Conservation (phyloP, 1,284 basidiomycete genomes). For the Bjerkandera adusta region DNA sequence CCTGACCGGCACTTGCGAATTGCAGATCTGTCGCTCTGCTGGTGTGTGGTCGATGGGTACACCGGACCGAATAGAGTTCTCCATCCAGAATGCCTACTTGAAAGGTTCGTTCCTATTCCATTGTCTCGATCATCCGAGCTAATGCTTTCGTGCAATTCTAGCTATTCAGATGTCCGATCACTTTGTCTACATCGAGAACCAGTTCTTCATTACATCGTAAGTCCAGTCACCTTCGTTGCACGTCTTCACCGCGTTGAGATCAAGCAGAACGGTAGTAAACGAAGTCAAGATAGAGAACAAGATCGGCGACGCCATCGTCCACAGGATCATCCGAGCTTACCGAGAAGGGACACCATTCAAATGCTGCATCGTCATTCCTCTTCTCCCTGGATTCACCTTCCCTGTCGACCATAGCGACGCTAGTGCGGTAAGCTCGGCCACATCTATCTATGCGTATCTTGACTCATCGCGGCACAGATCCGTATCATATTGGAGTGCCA, state of each 20-base stretch:
- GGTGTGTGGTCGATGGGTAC: slow-evolving; percentile 98
- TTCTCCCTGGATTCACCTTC: slow-evolving; percentile 93
- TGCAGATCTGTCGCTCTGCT: slow-evolving; percentile 94
- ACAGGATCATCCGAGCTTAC: slow-evolving; percentile 89
- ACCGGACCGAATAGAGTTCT: slow-evolving; percentile 81
- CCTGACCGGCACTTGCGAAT: slow-evolving; percentile 93
- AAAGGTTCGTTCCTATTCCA: slow-evolving; percentile 56
- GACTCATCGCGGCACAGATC: slow-evolving; percentile 47
- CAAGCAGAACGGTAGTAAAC: slow-evolving; percentile 74
- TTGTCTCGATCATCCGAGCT: not conserved
- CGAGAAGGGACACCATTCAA: slow-evolving; percentile 83
- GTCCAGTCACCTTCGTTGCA: slow-evolving; percentile 25
- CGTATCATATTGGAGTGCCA: slow-evolving; percentile 94
- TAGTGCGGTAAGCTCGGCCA: slow-evolving; percentile 64
- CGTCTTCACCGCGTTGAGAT: not conserved
- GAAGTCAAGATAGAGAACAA: slow-evolving; percentile 90
- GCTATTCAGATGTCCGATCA: slow-evolving; percentile 95
- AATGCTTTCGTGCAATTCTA: slow-evolving; percentile 28
- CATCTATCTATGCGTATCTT: not conserved
- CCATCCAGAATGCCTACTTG: slow-evolving; percentile 93
- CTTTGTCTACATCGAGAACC: slow-evolving; percentile 95
- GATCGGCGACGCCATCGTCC: slow-evolving; percentile 93
- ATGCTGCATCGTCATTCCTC: slow-evolving; percentile 91
- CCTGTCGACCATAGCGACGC: slow-evolving; percentile 93
- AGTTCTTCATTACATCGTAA: slow-evolving; percentile 97